Conservation (phyloP, 2,329 filamentous ascomycete genomes). For the Clonostachys rhizophaga region DNA sequence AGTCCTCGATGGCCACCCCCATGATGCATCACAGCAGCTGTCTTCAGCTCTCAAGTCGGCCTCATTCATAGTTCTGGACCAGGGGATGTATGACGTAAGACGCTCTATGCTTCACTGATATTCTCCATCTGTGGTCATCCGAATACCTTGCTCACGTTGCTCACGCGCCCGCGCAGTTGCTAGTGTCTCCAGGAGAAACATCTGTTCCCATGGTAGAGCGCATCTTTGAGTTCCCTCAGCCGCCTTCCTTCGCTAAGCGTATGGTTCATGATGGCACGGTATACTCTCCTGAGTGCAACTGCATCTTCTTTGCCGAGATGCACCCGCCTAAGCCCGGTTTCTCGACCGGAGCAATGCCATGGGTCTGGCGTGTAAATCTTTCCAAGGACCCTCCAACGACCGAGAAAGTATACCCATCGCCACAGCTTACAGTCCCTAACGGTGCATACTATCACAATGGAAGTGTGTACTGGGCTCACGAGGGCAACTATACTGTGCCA, state of each 20-base stretch:
- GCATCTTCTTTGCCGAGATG: constrained; percentile 8
- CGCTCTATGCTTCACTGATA: too few species aligned
- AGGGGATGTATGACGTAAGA: constrained; percentile 1
- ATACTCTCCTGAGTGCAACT: constrained; percentile 8
- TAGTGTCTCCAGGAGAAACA: not conserved
- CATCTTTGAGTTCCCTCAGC: constrained; percentile 5
- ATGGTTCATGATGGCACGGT: constrained; percentile 8
- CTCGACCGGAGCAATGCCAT: constrained; percentile 5
- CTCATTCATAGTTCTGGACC: constrained; percentile 1
- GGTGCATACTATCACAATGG: constrained; percentile 10
- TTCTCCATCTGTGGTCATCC: too few species aligned
- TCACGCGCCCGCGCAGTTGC: too few species aligned
- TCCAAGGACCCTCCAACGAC: constrained; percentile 3
- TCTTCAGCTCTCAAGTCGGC: not conserved
- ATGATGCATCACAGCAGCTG: not conserved
- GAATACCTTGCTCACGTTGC: too few species aligned
- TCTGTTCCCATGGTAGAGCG: constrained; percentile 1
- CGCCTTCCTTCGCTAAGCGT: constrained; percentile 6
- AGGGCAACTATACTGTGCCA: constrained; percentile 7
- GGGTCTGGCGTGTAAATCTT: constrained; percentile 7
- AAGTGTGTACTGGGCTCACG: constrained; percentile 8
- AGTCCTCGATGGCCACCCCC: constrained; percentile 2
- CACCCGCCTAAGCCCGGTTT: constrained; percentile 7
- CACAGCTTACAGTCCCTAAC: constrained; percentile 8
- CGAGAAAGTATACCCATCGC: constrained; percentile 8